phyloP scores from a whole-genome alignment of 2,329 filamentous ascomycete genomes.

The Penicillium sp. region DNA sequence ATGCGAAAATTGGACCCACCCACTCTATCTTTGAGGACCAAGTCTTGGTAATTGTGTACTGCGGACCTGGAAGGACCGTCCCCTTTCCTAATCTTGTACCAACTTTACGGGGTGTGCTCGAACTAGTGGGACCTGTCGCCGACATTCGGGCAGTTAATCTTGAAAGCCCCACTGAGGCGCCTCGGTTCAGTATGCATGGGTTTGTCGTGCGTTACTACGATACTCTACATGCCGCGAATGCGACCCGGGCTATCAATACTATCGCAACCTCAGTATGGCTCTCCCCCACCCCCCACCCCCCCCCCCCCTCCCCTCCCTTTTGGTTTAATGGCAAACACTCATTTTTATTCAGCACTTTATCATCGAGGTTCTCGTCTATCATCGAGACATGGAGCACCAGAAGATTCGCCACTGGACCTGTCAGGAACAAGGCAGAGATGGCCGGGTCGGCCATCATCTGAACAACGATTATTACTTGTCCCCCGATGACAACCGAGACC shows the following conservation, averaged over 20 bases:
- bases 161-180: background rate
- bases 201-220: constrained; percentile 3
- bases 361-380: background rate
- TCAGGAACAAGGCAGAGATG: background rate
- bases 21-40: constrained; percentile 1
- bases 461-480: background rate
- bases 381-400: background rate
- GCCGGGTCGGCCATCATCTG: background rate
- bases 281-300: background rate
- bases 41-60: constrained; percentile 5
- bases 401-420: background rate
- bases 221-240: constrained; percentile 4
- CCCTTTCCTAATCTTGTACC: background rate
- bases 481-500: background rate
- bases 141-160: background rate
- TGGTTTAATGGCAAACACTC: background rate
- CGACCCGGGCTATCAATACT: constrained; percentile 5
- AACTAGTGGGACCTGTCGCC: constrained; percentile 2
- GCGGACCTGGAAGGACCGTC: background rate
- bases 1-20: background rate
- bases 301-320: background rate
- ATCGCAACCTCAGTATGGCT: constrained; percentile 2
- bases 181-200: background rate
- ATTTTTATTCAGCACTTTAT: background rate
- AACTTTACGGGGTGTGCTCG: background rate